Percentiles rank a stretch among this genome's conserved stretches.
Conservation (phyloP, 2,329 filamentous ascomycete genomes). For the Xylaria sp. region DNA sequence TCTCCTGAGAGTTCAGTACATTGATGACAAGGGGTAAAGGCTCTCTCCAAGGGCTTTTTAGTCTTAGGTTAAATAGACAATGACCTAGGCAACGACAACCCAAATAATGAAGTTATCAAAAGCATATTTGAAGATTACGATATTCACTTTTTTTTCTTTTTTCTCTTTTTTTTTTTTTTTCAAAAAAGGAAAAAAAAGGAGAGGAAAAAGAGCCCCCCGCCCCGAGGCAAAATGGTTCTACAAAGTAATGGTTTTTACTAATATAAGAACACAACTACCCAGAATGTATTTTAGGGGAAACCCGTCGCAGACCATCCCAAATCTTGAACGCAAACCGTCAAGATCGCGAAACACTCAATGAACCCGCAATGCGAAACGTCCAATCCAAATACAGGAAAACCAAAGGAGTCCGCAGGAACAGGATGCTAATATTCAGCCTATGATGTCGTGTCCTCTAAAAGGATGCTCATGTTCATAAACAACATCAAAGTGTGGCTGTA, state of each 20-base stretch:
- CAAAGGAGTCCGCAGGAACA: neutral
- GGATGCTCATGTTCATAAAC: slow-evolving; percentile 10
- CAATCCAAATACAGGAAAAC: slow-evolving; percentile 4
- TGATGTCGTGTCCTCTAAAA: slow-evolving; percentile 8
- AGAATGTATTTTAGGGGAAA: neutral
- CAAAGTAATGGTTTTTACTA: slow-evolving; percentile 6
- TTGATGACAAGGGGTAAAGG: no score
- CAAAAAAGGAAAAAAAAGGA: neutral
- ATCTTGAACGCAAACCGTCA: neutral
- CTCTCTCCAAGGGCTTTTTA: no score
- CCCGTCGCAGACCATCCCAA: neutral
- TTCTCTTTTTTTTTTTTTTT: no score
- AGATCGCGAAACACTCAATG: neutral
- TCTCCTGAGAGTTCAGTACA: no score
- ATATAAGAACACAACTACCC: slow-evolving; percentile 2
- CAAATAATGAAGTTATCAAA: no score
- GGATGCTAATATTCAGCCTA: slow-evolving; percentile 12
- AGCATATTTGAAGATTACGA: no score
- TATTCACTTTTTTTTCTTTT: no score
- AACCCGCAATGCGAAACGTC: slow-evolving; percentile 9
- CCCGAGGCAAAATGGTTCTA: neutral
- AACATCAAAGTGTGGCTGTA: slow-evolving; percentile 10
- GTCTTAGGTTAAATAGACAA: no score
- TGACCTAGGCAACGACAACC: no score
- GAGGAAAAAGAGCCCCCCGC: neutral